Conservation (phyloP, 805 yeast species). For the Yamadazyma tumulicola region DNA sequence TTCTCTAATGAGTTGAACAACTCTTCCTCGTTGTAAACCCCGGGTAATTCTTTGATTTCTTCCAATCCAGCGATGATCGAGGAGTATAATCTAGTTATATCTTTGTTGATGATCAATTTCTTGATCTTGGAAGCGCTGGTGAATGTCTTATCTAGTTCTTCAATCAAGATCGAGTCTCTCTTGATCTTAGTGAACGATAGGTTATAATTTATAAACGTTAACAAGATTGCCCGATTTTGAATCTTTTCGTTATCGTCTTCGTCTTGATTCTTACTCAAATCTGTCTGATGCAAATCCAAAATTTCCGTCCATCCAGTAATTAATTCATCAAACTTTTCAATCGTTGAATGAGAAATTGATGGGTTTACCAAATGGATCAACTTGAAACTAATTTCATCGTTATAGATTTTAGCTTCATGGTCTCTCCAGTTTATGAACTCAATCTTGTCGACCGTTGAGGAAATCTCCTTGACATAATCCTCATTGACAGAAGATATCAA, state of each 20-base stretch:
- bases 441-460: constrained; percentile 23
- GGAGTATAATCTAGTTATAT: constrained; percentile 47
- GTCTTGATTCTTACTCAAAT: constrained; percentile 46
- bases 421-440: constrained; percentile 46
- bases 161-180: constrained; percentile 60
- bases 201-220: constrained; percentile 73
- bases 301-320: constrained; percentile 69
- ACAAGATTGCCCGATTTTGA: constrained; percentile 69
- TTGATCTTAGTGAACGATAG: constrained; percentile 61
- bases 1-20: constrained; percentile 52
- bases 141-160: constrained; percentile 19
- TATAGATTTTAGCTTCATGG: constrained; percentile 58
- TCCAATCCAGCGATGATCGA: constrained; percentile 50
- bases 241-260: constrained; percentile 54
- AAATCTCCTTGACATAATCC: constrained; percentile 30
- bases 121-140: constrained; percentile 15
- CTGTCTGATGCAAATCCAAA: constrained; percentile 54
- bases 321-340: constrained; percentile 52
- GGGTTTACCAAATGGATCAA: constrained; percentile 40
- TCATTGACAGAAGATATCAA: constrained; percentile 38
- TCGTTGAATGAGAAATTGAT: constrained; percentile 8
- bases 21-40: constrained; percentile 83
- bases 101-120: constrained; percentile 32
- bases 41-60: constrained; percentile 78
- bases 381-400: constrained; percentile 67